Evolutionary conservation across 2,329 filamentous ascomycete genomes (phyloP), one percentile per base, ranked within the genome.

Genomic region (Trichocomaceae sp.): DNA sequence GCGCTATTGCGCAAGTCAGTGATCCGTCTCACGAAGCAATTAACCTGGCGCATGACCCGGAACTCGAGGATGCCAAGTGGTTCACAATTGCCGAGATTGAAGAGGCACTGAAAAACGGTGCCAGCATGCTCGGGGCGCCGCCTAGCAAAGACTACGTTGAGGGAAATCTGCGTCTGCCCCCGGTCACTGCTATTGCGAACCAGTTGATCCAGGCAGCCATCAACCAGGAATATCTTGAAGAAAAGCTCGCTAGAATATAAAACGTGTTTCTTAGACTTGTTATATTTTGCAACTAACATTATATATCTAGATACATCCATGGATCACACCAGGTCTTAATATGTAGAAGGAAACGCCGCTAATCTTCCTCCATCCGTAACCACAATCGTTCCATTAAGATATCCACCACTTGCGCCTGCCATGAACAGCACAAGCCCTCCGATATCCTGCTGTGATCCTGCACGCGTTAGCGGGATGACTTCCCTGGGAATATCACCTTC

Each of bases 11-110:
- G 0, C 91, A 97, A 75, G 73, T 72, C 52, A 89, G 90, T 2
- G 75, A 88, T 19, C 87, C 88, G 0, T 82, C 79, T 7, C 89
- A 89, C 23, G 93, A 99, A 78, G 80, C 73, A 31, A 90, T 99
- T 50, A 81, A 84, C 64, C 75, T 99, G 3, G 84, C 87, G 13
- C 87, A 97, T 69, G 93, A 99, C 68, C 88, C 89, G 0, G 93
- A 99, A 75, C 72, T 99, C 59, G 89, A 96, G 67, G 83, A 87
- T 71, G 93, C 93, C 2, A 86, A 83, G 69, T 99, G 93, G 93
- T 92, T 92, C 64, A 74, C 81, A 0, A 75, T 95, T 33, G 89
- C 90, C 1, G 90, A 96, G 72, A 83, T 96, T 2, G 77, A 83
- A 64, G 82, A 86, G 65, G 92, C 90, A 1, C 72, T 97, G 66